Base-by-base conservation (phyloP, 192 early-diverging fungal genomes). In the Gaertneriomyces sp. region DNA sequence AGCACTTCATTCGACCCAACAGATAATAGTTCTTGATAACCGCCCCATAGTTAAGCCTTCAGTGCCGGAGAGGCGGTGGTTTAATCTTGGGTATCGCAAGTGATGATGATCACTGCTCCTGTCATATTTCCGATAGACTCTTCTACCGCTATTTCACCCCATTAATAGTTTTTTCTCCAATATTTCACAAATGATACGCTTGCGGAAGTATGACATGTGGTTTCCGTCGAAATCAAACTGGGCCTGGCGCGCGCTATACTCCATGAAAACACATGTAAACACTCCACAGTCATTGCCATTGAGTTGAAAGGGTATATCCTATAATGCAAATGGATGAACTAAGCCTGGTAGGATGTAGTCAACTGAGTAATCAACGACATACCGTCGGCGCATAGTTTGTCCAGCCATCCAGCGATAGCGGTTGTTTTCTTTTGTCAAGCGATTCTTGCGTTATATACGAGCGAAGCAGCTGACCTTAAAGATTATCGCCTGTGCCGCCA, bases 261-360 rank as follows among this genome's bases (percentile, higher is more conserved):
- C 93, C 6, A 92, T 89, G 81, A 95, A 94, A 12, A 87, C 88
- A 60, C 85, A 88, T 0, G 93, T 87, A 71, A 98, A 98, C 5
- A 96, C 93, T 7, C 96, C 96, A 68, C 96, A 98, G 78, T 98
- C 96, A 55, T 85, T 93, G 12, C 89, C 89, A 64, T 98, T 98
- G 39, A 74, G 51, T 74, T 98, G 96, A 5, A 74, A 70, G 0
- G 96, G 96, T 41, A 91, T 89, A 63, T 88, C 75, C 75, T 93
- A 76, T 14, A 61, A 25, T 46, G 16, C 39, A n/a, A 56, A 47
- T 44, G 42, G 46, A 42, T n/a, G 49, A 51, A 17, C 20, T 17
- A 20, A n/a, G 56, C 56, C 56, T 57, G 56, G 14, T n/a, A n/a
- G 12, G 20, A 20, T 51, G 49, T 51, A 20, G 4, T 51, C 4